phyloP scores from a whole-genome alignment of 1,284 basidiomycete genomes.

The Ustilago bromivora region DNA sequence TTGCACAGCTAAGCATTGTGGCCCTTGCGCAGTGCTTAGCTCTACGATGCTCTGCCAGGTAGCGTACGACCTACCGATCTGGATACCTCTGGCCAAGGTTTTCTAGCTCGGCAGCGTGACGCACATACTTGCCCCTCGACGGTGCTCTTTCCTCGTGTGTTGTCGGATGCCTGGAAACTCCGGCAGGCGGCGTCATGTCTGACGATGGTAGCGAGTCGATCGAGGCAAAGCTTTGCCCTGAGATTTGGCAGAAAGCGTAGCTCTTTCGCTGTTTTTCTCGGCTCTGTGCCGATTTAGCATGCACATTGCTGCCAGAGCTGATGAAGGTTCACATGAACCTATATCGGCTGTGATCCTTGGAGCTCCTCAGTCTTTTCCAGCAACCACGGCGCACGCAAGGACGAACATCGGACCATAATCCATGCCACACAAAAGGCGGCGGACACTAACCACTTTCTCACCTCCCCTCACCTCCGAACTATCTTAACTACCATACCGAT shows the following conservation, averaged over 20 bases:
- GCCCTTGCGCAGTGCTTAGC: neutral
- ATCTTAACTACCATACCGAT: slow-evolving; percentile 2
- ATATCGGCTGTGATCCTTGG: neutral
- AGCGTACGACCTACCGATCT: slow-evolving; percentile 28
- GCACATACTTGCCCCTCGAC: slow-evolving; percentile 26
- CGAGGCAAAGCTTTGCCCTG: neutral
- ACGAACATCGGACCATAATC: neutral
- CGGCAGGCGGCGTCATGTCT: neutral
- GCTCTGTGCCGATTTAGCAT: neutral
- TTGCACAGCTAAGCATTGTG: slow-evolving; percentile 26
- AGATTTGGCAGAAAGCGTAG: neutral
- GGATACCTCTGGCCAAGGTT: slow-evolving; percentile 53
- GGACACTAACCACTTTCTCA: slow-evolving; percentile 35
- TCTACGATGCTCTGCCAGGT: slow-evolving; percentile 7
- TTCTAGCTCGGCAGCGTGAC: slow-evolving; percentile 68
- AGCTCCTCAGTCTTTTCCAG: neutral
- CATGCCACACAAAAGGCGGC: slow-evolving; percentile 40
- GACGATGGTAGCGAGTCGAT: slow-evolving; percentile 17
- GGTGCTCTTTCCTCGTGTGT: neutral
- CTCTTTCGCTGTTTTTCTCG: neutral
- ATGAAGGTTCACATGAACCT: neutral
- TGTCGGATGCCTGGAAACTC: neutral
- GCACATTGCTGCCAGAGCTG: neutral
- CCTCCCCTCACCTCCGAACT: slow-evolving; percentile 12
- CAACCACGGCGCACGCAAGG: slow-evolving; percentile 20